Evolutionary conservation across 495 filamentous ascomycete genomes (phyloP), one percentile per base, ranked within the genome.

Genomic region (Clohesyomyces aquaticus): DNA sequence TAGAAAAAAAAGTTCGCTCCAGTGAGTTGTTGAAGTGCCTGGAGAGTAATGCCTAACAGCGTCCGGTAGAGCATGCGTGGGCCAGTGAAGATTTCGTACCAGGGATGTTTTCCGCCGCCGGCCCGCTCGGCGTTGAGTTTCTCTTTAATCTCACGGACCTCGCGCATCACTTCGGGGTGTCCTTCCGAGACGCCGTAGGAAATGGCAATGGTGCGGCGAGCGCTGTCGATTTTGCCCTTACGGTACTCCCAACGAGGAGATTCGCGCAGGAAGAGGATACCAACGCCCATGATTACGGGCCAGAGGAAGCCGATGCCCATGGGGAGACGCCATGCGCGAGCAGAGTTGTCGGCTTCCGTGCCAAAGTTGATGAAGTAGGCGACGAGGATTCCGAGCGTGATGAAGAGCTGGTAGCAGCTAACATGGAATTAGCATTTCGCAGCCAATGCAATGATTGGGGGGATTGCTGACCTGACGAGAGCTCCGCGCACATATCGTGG

Each of bases 321-420:
- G 9, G 74, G 74, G 1, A 75, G 63, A 11, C 73, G 70, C 68
- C 68, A 76, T 25, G 68, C 45, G 68, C 66, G 69, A 56, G 73
- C 65, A 23, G 49, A 48, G 3, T 60, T 14, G 2, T 74, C 70
- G 55, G 62, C 65, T 22, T 65, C 66, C 3, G 73, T 74, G 6
- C 72, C 72, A 41, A 74, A 75, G 0, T 69, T 73, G 58, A 71
- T 75, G 62, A 63, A 74, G 66, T 71, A 76, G 4, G 74, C 73
- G 49, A 75, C 66, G 21, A 76, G 69, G 61, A 75, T 73, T 9
- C 74, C 74, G 2, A 68, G 55, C 38, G 73, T 70, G 47, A 75
- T 76, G 50, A 94, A 91, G 22, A 95, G 83, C 78, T 95, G 91
- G 79, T 95, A 94, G 43, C 82, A 82, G 10, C n/a, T n/a, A n/a